Percentiles rank a stretch among this genome's conserved stretches.
Evolutionary conservation across 2,329 filamentous ascomycete species (phyloP).

Genomic region (Exophiala alcalophila): DNA sequence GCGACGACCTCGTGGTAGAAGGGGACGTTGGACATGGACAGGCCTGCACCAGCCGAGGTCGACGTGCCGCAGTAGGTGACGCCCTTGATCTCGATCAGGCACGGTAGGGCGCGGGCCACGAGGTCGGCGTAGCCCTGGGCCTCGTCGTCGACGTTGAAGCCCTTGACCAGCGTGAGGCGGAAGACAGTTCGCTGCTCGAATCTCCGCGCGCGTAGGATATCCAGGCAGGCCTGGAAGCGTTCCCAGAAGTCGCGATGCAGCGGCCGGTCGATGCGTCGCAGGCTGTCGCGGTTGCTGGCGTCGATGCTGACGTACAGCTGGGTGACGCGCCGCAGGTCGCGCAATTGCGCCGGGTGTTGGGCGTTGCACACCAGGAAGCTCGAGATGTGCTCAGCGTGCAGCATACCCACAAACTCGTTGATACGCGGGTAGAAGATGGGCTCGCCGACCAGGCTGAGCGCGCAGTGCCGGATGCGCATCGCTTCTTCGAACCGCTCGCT

Average conservation of each 20-base stretch:
- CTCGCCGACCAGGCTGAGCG: slow-evolving; percentile 86
- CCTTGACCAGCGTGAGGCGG: slow-evolving; percentile 91
- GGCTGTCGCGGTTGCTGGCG: slow-evolving; percentile 81
- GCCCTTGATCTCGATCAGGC: slow-evolving; percentile 93
- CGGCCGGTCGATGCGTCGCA: slow-evolving; percentile 85
- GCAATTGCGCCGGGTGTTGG: slow-evolving; percentile 89
- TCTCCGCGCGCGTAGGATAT: slow-evolving; percentile 79
- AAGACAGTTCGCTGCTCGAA: slow-evolving; percentile 90
- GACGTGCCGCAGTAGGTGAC: slow-evolving; percentile 87
- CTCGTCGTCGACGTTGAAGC: slow-evolving; percentile 96
- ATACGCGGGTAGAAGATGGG: slow-evolving; percentile 99
- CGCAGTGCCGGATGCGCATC: slow-evolving; percentile 90
- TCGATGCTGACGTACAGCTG: slow-evolving; percentile 97
- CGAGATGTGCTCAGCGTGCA: slow-evolving; percentile 83
- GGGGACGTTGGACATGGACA: slow-evolving; percentile 96
- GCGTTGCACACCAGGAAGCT: slow-evolving; percentile 97
- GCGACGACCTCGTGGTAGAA: slow-evolving; percentile 88
- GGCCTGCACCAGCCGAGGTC: slow-evolving; percentile 75
- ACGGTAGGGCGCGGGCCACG: slow-evolving; percentile 79
- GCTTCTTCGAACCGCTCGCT: slow-evolving; percentile 90
- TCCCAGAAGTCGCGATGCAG: slow-evolving; percentile 98
- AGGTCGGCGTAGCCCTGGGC: slow-evolving; percentile 85
- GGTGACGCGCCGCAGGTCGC: slow-evolving; percentile 76
- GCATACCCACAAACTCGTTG: slow-evolving; percentile 80
- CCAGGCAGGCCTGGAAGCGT: slow-evolving; percentile 84